Conservation (phyloP, 805 yeast species). For the Isabelozyma pseudorhagii region DNA sequence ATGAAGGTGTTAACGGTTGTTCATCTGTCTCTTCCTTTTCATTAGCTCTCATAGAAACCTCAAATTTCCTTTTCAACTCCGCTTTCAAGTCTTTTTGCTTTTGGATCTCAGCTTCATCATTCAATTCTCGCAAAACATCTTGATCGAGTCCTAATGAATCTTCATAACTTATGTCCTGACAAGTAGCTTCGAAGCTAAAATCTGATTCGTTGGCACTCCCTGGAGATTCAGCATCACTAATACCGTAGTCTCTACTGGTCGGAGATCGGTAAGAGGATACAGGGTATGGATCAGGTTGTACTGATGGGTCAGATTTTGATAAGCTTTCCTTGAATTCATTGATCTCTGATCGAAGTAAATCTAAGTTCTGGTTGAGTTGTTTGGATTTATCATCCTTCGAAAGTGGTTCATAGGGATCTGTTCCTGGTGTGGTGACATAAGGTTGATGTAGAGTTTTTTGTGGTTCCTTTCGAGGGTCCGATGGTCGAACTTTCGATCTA, state of each 20-base stretch:
- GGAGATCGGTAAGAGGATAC: neutral
- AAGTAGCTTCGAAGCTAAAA: slow-evolving; percentile 37
- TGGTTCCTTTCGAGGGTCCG: neutral
- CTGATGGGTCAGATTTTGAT: slow-evolving; percentile 18
- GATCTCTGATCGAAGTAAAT: slow-evolving; percentile 38
- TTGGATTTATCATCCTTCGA: slow-evolving; percentile 21
- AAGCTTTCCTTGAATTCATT: slow-evolving; percentile 44
- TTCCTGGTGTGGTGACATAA: neutral
- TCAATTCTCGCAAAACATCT: slow-evolving; percentile 23
- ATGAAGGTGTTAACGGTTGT: too few relatives aligned
- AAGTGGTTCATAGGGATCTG: neutral
- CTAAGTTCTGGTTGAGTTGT: slow-evolving; percentile 40
- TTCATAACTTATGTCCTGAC: slow-evolving; percentile 38
- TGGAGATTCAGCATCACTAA: slow-evolving; percentile 4
- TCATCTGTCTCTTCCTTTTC: neutral
- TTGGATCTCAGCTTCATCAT: slow-evolving; percentile 3
- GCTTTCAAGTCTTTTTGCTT: neutral
- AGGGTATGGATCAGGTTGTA: neutral
- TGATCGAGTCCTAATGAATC: slow-evolving; percentile 35
- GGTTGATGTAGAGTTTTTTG: neutral
- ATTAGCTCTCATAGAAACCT: neutral
- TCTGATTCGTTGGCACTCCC: slow-evolving; percentile 19
- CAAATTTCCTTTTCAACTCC: neutral
- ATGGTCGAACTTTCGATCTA: neutral
- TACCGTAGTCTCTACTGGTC: neutral